These are phyloP conservation scores for Gaeumannomyces tritici DNA, from an alignment of 2,329 filamentous ascomycete species.

Conservation along the genomic window DNA sequence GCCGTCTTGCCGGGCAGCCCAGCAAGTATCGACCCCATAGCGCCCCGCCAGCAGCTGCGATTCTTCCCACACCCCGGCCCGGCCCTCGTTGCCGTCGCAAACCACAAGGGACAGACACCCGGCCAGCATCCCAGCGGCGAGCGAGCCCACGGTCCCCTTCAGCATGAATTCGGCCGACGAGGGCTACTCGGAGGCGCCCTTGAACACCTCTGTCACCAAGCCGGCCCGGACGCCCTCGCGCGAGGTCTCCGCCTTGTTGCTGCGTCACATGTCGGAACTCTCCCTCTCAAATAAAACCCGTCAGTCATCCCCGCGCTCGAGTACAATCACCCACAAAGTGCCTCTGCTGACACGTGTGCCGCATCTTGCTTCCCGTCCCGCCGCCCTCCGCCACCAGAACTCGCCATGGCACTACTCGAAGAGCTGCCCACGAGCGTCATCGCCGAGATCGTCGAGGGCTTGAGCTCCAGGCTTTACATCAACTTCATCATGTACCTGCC, in stretches of 20 bases:
- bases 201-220: conserved; percentile 30
- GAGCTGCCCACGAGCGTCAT: conserved; percentile 73
- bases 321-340: neutral
- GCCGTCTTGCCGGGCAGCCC: neutral
- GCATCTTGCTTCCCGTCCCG: neutral
- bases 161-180: conserved; percentile 56
- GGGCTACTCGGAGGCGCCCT: conserved; percentile 73
- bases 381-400: conserved; percentile 40
- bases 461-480: conserved; percentile 81
- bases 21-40: neutral
- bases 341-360: neutral
- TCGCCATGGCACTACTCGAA: conserved; percentile 69
- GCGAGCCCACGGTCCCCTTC: conserved; percentile 12
- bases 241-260: conserved; percentile 40
- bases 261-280: conserved; percentile 37
- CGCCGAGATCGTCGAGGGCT: conserved; percentile 66
- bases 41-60: neutral
- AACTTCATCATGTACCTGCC: conserved; percentile 83
- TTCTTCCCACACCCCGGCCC: neutral
- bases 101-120: neutral
- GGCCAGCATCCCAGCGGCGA: neutral
- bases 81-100: neutral
- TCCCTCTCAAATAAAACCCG: conserved; percentile 39
- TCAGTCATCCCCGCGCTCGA: conserved; percentile 19
- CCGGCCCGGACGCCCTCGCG: conserved; percentile 25